A percentile compares a stretch with the other conserved stretches of the same genome.
Evolutionary conservation across 2,329 filamentous ascomycete species (phyloP).

Genomic region (Colletotrichum euphorbiae): DNA sequence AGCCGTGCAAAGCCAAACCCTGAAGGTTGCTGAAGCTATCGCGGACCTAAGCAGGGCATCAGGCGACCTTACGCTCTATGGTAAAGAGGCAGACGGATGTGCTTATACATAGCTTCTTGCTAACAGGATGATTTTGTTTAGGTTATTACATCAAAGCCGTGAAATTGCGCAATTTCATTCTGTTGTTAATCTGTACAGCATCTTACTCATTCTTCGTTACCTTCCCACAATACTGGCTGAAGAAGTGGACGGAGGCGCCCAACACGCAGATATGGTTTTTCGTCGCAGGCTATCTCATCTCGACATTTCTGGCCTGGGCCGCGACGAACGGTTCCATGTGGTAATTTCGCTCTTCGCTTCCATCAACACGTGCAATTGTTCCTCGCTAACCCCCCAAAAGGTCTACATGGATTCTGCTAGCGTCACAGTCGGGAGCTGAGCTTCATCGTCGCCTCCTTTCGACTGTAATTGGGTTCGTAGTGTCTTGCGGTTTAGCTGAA

Average conservation of each 20-base stretch:
- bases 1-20: neutral
- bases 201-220: constrained; percentile 23
- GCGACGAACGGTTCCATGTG: constrained; percentile 23
- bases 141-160: constrained; percentile 22
- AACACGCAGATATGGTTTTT: constrained; percentile 15
- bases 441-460: constrained; percentile 26
- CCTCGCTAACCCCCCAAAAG: neutral
- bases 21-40: constrained; percentile 20
- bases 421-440: constrained; percentile 6
- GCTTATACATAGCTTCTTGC: accelerated
- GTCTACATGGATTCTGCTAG: constrained; percentile 11
- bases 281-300: constrained; percentile 5
- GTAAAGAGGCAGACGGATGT: neutral
- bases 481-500: too few species aligned
- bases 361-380: neutral
- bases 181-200: constrained; percentile 27
- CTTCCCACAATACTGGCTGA: constrained; percentile 32
- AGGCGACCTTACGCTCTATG: constrained; percentile 28
- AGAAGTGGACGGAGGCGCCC: constrained; percentile 34
- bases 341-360: neutral
- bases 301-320: constrained; percentile 13
- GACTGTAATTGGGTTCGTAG: constrained; percentile 15
- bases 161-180: neutral
- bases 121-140: neutral
- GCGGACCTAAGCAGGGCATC: constrained; percentile 18